Conservation (phyloP, 805 yeast species). For the Lachancea sp. region DNA sequence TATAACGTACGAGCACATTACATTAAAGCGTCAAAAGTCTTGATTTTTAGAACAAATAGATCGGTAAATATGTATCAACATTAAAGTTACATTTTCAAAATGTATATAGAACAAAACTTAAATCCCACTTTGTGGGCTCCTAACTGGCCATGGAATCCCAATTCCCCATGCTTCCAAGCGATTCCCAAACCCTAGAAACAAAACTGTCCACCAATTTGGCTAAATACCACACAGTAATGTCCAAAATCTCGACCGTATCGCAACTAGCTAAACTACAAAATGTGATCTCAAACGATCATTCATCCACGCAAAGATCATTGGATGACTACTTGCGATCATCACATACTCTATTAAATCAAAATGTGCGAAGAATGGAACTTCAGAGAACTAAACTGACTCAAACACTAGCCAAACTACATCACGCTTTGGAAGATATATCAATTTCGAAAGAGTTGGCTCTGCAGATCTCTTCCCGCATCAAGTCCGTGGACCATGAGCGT, state of each 20-base stretch:
- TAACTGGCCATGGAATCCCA: background rate
- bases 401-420: conserved; percentile 50
- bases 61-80: too few species aligned
- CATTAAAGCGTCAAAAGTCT: too few species aligned
- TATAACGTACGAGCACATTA: too few species aligned
- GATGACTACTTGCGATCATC: conserved; percentile 20
- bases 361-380: conserved; percentile 46
- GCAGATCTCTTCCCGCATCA: conserved; percentile 61
- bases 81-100: too few species aligned
- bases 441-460: conserved; percentile 61
- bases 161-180: background rate
- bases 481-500: conserved; percentile 64
- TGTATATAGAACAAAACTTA: too few species aligned
- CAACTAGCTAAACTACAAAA: conserved; percentile 25
- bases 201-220: conserved; percentile 25
- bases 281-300: conserved; percentile 19
- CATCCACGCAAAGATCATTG: conserved; percentile 14
- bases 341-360: conserved; percentile 21
- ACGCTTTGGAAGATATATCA: conserved; percentile 47
- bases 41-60: too few species aligned
- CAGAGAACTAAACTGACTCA: conserved; percentile 58
- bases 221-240: conserved; percentile 23
- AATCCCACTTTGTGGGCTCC: too few species aligned
- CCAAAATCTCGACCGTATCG: conserved; percentile 27
- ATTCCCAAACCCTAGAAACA: conserved; percentile 17